Evolutionary conservation across 1,139 yeast genomes (phyloP), one percentile per base, ranked within the genome.

Genomic region (Diutina pseudorugosa): DNA sequence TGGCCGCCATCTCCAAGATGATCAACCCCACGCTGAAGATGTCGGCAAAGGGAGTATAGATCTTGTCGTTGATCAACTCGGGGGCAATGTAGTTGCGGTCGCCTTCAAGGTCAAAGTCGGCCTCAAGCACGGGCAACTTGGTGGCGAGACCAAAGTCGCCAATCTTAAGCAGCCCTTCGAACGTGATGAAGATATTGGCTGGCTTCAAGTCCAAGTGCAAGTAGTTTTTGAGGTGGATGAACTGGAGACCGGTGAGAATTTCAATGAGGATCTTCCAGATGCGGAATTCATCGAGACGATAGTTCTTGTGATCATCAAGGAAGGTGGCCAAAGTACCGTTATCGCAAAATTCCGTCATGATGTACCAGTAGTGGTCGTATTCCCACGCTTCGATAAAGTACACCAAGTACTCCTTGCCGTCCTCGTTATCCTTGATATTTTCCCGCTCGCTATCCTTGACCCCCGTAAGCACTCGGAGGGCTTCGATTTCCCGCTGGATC

Each of bases 21-120:
- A 93, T 87, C 55, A 94, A 73, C 0, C 98, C 99, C 50, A 91
- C 77, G 36, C 96, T 87, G 67, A 93, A 93, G 12, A 93, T 83
- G 66, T 93, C 99, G 0, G 98, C 98, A 55, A 93, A 91, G 59
- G 87, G 90, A 52, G 90, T 91, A 63, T 93, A 93, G 53, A 79
- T 76, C 62, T 89, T 90, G 54, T 79, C 82, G 47, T 91, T 82
- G 54, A 93, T 82, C 42, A 93, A 83, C 65, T 93, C 99, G 1
- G 98, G 98, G 0, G 99, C 98, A 68, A 93, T 93, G 67, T 93
- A 93, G 66, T 93, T 96, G 51, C 98, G 76, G 65, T 94, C 98
- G 40, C 98, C 98, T 68, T 94, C 98, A 58, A 96, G 78, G 66
- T 93, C 98, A 62, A 89, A 79, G 57, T 74, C 82, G 54, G 70